Evolutionary conservation across 2,329 filamentous ascomycete genomes (phyloP), one percentile per base, ranked within the genome.

Genomic region (Neopestalotiopsis sp.): DNA sequence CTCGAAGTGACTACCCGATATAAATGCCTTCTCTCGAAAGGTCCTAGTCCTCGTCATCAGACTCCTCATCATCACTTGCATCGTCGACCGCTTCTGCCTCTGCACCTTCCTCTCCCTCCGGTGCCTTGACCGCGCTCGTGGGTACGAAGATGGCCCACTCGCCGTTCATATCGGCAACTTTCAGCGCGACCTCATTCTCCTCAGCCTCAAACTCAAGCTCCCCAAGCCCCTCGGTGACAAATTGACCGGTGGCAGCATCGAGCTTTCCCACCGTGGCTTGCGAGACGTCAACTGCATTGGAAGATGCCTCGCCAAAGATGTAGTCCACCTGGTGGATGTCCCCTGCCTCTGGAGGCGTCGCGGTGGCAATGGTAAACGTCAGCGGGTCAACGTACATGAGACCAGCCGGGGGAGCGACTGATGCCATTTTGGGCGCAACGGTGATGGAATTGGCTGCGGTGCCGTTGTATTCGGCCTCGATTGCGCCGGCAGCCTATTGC

Each of bases 141-240:
- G 67, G 69, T 24, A 70, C 69, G 38, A 70, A 68, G 3, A 68
- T n/a, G 1, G 49, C 69, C 66, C 67, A 72, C n/a, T 71, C 69
- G 34, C 70, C 70, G 57, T 72, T 72, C 61, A 72, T 65, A 32
- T 72, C 69, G 24, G 59, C 61, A 30, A 70, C 64, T 17, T 66
- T 70, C 34, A 72, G 61, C 24, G 63, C 70, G 63, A 70, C 68
- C 65, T 71, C 67, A 42, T 71, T 68, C 66, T 72, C 70, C 3
- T 71, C 70, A 13, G 38, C 69, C 61, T 72, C 67, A 53, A 72
- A 71, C 59, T 72, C 70, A 61, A 72, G 70, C 62, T 71, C 70
- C 28, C 70, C 70, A 13, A 72, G 67, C 5, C 65, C 65, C 9
- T 67, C 65, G 13, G 65, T 69, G 42, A 70, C 67, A 63, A 59